Percentiles rank a stretch among this genome's conserved stretches.
phyloP scores from a whole-genome alignment of 495 filamentous ascomycete species.

The Parmelia sp. region DNA sequence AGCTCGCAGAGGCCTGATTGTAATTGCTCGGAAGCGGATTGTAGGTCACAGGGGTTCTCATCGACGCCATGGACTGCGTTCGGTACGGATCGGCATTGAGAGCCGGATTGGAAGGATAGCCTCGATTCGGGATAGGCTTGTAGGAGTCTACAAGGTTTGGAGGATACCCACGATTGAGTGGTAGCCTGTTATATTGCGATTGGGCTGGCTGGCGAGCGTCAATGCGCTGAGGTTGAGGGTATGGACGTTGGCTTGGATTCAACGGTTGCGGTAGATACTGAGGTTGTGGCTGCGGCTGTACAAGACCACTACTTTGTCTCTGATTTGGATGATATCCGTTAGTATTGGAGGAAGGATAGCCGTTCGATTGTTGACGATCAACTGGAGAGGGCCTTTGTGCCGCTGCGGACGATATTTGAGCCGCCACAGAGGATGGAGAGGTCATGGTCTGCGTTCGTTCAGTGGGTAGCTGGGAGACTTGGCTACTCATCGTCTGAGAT shows the following conservation, averaged over 20 bases:
- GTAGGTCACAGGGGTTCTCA: constrained; percentile 59
- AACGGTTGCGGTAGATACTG: constrained; percentile 60
- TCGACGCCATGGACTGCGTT: constrained; percentile 83
- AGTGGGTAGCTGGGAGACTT: constrained; percentile 49
- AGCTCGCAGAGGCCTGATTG: constrained; percentile 59
- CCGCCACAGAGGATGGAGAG: constrained; percentile 49
- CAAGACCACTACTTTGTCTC: constrained; percentile 41
- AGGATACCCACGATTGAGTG: constrained; percentile 50
- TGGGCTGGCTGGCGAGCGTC: constrained; percentile 61
- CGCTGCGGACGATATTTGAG: constrained; percentile 35
- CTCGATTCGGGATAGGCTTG: constrained; percentile 38
- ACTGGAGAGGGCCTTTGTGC: constrained; percentile 54
- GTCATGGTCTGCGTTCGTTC: constrained; percentile 86
- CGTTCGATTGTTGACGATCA: constrained; percentile 44
- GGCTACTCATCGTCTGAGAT: constrained; percentile 78
- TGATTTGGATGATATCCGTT: constrained; percentile 54
- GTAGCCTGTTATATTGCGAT: constrained; percentile 49
- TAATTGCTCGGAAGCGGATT: constrained; percentile 59
- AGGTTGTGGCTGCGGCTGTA: constrained; percentile 52
- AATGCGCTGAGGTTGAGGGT: constrained; percentile 60
- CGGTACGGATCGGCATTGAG: constrained; percentile 79
- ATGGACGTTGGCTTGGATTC: constrained; percentile 52
- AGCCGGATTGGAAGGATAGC: constrained; percentile 55
- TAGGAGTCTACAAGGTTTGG: constrained; percentile 41
- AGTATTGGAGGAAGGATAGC: constrained; percentile 42